These are phyloP conservation scores for Nemania serpens DNA, from an alignment of 2,329 filamentous ascomycete genomes.

Conservation along the genomic window DNA sequence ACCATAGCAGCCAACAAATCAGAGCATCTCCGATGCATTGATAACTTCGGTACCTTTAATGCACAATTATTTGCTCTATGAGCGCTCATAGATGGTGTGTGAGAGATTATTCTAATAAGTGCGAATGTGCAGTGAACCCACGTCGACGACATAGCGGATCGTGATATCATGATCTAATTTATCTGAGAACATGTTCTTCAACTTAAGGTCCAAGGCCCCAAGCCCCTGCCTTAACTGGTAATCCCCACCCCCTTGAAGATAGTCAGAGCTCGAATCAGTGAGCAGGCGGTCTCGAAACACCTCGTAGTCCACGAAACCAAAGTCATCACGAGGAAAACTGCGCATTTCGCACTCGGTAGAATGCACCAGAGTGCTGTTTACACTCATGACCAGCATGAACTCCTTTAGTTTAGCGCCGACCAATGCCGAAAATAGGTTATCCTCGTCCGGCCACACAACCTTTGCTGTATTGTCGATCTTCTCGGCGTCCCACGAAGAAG, in stretches of 20 bases:
- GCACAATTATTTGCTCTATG: neutral
- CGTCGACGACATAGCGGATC: constrained; percentile 1
- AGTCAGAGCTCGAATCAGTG: accelerated
- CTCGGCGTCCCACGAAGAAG: neutral
- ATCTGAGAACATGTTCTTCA: neutral
- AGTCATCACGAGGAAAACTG: neutral
- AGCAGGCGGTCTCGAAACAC: neutral
- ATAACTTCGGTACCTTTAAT: too few species aligned
- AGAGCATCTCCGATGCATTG: too few species aligned
- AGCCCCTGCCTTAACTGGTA: neutral
- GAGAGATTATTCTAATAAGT: neutral
- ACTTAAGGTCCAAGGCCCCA: neutral
- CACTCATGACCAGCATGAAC: too few species aligned
- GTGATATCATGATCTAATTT: neutral
- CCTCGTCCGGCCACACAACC: neutral
- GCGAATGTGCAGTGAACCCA: constrained; percentile 4
- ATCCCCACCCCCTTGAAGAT: neutral
- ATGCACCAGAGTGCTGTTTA: too few species aligned
- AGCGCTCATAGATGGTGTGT: neutral
- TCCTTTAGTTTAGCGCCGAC: too few species aligned
- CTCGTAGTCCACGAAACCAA: constrained; percentile 2
- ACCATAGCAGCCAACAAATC: too few species aligned
- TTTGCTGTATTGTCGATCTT: neutral
- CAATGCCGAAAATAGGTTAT: too few species aligned
- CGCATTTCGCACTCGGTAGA: too few species aligned